Evolutionary conservation across 2,329 filamentous ascomycete species (phyloP).

Genomic region (Alternaria postmessia): DNA sequence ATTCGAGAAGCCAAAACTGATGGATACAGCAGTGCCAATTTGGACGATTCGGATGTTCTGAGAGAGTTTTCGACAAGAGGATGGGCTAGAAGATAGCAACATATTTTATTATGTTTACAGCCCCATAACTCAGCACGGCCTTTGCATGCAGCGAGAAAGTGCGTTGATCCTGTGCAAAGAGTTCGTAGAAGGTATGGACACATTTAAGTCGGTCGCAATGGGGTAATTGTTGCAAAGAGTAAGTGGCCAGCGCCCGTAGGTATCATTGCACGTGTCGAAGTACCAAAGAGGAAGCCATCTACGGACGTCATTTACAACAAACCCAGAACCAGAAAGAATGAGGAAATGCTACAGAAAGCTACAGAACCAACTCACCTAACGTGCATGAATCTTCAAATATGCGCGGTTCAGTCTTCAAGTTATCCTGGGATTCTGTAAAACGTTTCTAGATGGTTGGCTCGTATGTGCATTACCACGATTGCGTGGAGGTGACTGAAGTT

Average conservation of each 20-base stretch:
- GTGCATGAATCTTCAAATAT: neutral
- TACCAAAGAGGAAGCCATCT: neutral
- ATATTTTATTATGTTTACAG: neutral
- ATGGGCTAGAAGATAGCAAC: neutral
- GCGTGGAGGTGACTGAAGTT: neutral
- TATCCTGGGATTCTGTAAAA: too few relatives aligned
- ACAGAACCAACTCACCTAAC: neutral
- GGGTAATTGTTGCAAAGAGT: neutral
- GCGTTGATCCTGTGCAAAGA: neutral
- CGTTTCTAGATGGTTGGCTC: neutral
- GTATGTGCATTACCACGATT: neutral
- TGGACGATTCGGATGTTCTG: neutral
- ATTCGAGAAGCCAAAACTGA: slow-evolving; percentile 10
- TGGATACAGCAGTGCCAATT: neutral
- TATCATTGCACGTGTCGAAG: neutral
- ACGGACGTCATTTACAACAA: neutral
- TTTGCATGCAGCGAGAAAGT: neutral
- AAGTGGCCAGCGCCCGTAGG: neutral
- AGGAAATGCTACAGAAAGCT: neutral
- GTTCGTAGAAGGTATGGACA: neutral
- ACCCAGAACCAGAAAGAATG: neutral
- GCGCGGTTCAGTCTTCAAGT: too few relatives aligned
- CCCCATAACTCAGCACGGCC: neutral
- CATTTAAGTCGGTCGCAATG: neutral
- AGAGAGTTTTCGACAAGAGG: neutral